Base-by-base conservation (phyloP, 75 land plant genomes). In the Selaginella moellendorffii region DNA sequence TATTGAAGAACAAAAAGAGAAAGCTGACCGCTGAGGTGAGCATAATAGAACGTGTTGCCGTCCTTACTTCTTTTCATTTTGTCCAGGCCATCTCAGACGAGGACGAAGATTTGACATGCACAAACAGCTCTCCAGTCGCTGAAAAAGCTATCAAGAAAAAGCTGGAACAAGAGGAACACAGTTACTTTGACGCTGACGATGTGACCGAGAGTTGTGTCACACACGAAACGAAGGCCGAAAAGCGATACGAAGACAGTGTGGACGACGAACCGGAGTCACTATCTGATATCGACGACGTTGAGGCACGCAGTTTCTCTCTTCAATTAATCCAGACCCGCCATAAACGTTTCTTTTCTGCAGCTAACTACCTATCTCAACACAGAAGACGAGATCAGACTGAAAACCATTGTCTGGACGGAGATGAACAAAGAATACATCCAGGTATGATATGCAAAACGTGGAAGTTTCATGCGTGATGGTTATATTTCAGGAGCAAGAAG, bases 361-460 rank as follows among this genome's bases (percentile, higher is more conserved):
- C 17, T 56, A 25, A 56, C 24, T 9, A 19, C 17, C 8, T 56
- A 56, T 24, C 59, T 56, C 17, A 56, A 9, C n/a, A 56, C 5
- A 8, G 59, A 56, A 8, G 59, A 56, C 21, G 59, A 56, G n/a
- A 21, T 56, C 8, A 56, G 21, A 56, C 8, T 56, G 59, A 56
- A 56, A 25, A 56, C 51, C 59, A 56, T 56, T 8, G 59, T 56
- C 5, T 56, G 59, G 59, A 56, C 59, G n/a, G 59, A 56, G n/a
- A 56, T 56, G 59, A 56, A 56, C 59, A 56, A 56, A 25, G 59
- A 56, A 5, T 56, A 56, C 19, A 5, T 56, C 19, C 23, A 56
- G 59, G 59, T 56, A 25, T 24, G 9, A 8, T 19, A 21, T 56
- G 25, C 59, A 21, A 21, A 25, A n/a, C n/a, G n/a, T n/a, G n/a